Evolutionary conservation across 352 stramenopile species (phyloP).

Genomic region (Globisporangium splendens): DNA sequence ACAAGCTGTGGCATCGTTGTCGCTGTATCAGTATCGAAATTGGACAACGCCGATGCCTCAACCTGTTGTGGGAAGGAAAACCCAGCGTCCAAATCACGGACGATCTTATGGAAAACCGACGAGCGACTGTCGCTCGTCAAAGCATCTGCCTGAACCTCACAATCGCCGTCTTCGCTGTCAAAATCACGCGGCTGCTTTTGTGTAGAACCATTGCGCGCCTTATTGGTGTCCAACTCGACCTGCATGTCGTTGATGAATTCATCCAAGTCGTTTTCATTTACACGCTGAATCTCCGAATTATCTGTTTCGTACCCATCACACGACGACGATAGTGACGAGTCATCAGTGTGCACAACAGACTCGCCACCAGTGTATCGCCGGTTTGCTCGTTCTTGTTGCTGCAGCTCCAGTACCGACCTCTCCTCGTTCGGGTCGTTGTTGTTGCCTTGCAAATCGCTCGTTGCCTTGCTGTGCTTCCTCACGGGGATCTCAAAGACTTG

Average conservation of each 20-base stretch:
- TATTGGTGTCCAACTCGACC: conserved; percentile 7
- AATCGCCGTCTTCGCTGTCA: conserved; percentile 20
- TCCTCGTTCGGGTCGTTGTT: conserved; percentile 7
- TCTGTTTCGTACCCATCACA: conserved; percentile 30
- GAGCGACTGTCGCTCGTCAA: conserved; percentile 12
- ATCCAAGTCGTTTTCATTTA: conserved; percentile 26
- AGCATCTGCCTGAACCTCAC: conserved; percentile 16
- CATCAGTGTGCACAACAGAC: conserved; percentile 28
- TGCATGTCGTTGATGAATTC: conserved; percentile 21
- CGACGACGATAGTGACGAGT: conserved; percentile 22
- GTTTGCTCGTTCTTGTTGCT: background rate
- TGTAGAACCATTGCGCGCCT: background rate
- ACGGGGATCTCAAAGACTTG: conserved; percentile 50
- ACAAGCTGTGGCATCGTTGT: background rate
- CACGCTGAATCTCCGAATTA: conserved; percentile 15
- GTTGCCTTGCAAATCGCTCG: conserved; percentile 2
- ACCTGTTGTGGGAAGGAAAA: conserved; percentile 52
- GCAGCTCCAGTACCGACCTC: background rate
- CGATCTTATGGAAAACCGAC: conserved; percentile 40
- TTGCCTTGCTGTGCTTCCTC: background rate
- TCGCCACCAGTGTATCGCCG: conserved; percentile 9
- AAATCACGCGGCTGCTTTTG: conserved; percentile 8
- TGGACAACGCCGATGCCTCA: conserved; percentile 23
- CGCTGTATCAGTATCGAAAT: conserved; percentile 10
- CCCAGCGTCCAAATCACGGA: conserved; percentile 51